A percentile compares a stretch with the other conserved stretches of the same genome.
Conservation (phyloP, 2,329 filamentous ascomycete species). For the Hysterium pulicare region DNA sequence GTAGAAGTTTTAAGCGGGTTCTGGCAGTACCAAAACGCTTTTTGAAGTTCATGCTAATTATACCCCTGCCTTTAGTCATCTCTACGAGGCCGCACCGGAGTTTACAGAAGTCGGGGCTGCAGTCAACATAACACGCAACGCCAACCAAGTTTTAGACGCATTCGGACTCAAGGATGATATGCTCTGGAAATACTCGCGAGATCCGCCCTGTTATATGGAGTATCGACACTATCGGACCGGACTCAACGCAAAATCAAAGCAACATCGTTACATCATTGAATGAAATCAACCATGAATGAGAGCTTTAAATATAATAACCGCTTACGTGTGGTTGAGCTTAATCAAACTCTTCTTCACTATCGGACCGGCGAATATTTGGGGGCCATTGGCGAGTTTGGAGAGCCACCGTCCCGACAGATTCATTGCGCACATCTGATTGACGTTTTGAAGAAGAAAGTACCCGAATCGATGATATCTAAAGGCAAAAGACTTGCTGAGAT, state of each 20-base stretch:
- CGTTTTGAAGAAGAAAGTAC: background rate
- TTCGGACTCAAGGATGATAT: slow-evolving; percentile 31
- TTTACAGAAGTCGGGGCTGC: slow-evolving; percentile 37
- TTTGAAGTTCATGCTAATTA: too few relatives aligned
- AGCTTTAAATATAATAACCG: too few relatives aligned
- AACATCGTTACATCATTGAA: too few relatives aligned
- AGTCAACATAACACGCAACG: slow-evolving; percentile 39
- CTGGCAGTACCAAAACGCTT: too few relatives aligned
- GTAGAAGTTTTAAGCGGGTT: too few relatives aligned
- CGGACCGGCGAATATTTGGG: slow-evolving; percentile 4
- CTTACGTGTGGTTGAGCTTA: too few relatives aligned
- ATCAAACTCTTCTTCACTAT: too few relatives aligned
- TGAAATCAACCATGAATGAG: too few relatives aligned
- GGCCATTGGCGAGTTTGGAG: slow-evolving; percentile 4
- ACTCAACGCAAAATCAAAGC: too few relatives aligned
- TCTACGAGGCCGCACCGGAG: slow-evolving; percentile 37
- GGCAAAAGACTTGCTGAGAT: slow-evolving; percentile 1
- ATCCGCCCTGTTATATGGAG: slow-evolving; percentile 23
- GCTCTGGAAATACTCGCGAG: slow-evolving; percentile 32
- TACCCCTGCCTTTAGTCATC: too few relatives aligned
- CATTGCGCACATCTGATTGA: slow-evolving; percentile 1
- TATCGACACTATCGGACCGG: slow-evolving; percentile 4
- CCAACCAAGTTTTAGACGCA: slow-evolving; percentile 28
- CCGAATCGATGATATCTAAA: background rate
- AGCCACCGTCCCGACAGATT: slow-evolving; percentile 4